These are phyloP conservation scores for Verruconis gallopava DNA, from an alignment of 2,329 filamentous ascomycete species.

Conservation along the genomic window DNA sequence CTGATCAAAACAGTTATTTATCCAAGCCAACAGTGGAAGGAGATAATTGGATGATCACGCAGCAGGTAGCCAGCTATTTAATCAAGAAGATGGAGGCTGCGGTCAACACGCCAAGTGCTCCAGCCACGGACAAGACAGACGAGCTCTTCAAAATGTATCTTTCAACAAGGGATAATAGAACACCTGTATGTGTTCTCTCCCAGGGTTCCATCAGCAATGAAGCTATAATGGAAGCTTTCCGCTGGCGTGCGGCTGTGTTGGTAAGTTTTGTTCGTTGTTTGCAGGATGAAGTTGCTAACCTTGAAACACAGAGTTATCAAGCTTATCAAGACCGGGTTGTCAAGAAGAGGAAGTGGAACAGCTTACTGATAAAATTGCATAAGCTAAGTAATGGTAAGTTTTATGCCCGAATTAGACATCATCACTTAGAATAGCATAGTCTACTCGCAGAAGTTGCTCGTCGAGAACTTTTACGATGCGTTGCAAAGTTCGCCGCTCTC, in stretches of 20 bases:
- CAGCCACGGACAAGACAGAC: constrained; percentile 27
- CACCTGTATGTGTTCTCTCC: constrained; percentile 17
- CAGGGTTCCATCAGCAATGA: constrained; percentile 23
- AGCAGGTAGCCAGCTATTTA: constrained; percentile 37
- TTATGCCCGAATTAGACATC: background rate
- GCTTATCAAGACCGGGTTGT: constrained; percentile 33
- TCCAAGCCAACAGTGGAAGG: constrained; percentile 43
- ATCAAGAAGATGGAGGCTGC: constrained; percentile 39
- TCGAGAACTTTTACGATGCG: constrained; percentile 33
- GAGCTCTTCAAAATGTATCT: constrained; percentile 29
- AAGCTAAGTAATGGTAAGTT: constrained; percentile 22
- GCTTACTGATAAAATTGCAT: constrained; percentile 30
- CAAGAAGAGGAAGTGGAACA: constrained; percentile 36
- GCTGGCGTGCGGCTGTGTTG: constrained; percentile 31
- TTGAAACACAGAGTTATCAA: constrained; percentile 5
- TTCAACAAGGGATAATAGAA: constrained; percentile 18
- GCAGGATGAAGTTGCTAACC: background rate
- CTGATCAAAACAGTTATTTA: constrained; percentile 22
- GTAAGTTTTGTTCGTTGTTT: constrained; percentile 11
- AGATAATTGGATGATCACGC: constrained; percentile 46
- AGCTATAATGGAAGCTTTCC: constrained; percentile 32
- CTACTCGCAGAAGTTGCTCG: constrained; percentile 37
- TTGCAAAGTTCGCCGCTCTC: constrained; percentile 20
- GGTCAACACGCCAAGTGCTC: constrained; percentile 20
- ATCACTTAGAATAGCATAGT: constrained; percentile 17